Conservation (phyloP, 371 early-diverging fungal genomes). For the Mucor saturninus region DNA sequence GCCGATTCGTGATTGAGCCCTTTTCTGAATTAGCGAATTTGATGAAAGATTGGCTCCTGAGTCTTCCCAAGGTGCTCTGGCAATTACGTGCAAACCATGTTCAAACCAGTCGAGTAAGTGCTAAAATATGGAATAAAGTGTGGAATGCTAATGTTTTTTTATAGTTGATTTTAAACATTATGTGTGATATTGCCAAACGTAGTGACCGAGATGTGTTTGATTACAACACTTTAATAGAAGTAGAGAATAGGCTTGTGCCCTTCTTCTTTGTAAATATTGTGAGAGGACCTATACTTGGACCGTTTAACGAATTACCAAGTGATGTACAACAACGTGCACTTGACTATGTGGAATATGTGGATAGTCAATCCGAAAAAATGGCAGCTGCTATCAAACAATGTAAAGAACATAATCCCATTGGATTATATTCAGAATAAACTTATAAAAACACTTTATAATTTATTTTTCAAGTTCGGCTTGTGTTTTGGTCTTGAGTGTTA, state of each 20-base stretch:
- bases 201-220: constrained; percentile 38
- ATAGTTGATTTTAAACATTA: constrained; percentile 34
- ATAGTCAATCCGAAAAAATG: constrained; percentile 36
- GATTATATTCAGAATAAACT: constrained; percentile 8
- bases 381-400: constrained; percentile 30
- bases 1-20: constrained; percentile 31
- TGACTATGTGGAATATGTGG: constrained; percentile 53
- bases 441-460: constrained; percentile 18
- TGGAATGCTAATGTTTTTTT: neutral
- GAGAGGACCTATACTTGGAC: constrained; percentile 50
- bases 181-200: constrained; percentile 43
- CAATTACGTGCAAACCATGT: constrained; percentile 51
- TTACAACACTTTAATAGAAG: constrained; percentile 36
- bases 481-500: constrained; percentile 68
- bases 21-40: constrained; percentile 28
- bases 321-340: constrained; percentile 55
- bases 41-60: constrained; percentile 42
- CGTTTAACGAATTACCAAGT: constrained; percentile 47
- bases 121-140: neutral
- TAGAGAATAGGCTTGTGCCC: constrained; percentile 48
- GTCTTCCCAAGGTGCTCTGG: constrained; percentile 63
- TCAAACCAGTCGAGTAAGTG: constrained; percentile 55
- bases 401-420: constrained; percentile 14
- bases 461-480: constrained; percentile 48
- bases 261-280: constrained; percentile 55